Percentiles rank a stretch among this genome's conserved stretches.
phyloP scores from a whole-genome alignment of 371 early-diverging fungal species.

The Zancudomyces culisetae region DNA sequence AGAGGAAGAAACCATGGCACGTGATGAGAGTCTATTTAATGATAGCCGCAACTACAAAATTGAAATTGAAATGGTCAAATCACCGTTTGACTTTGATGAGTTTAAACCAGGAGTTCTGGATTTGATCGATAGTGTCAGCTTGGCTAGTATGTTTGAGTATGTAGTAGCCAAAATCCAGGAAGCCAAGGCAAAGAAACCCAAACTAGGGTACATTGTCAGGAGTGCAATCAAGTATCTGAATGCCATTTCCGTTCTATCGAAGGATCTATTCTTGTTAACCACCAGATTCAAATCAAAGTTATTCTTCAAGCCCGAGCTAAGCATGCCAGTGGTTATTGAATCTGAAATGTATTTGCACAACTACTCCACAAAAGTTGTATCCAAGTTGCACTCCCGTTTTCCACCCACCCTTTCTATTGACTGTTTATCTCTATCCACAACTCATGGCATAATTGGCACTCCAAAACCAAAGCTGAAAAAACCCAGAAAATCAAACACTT shows the following conservation, averaged over 20 bases:
- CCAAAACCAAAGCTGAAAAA: too few relatives aligned
- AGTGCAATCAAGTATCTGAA: not conserved
- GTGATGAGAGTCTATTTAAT: not conserved
- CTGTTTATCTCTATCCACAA: too few relatives aligned
- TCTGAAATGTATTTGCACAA: not conserved
- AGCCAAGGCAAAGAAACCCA: not conserved
- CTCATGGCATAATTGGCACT: too few relatives aligned
- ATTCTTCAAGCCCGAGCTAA: not conserved
- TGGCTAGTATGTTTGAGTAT: not conserved
- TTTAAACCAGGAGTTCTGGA: not conserved
- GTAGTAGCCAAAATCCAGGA: not conserved
- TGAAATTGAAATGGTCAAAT: not conserved
- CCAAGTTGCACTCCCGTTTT: not conserved
- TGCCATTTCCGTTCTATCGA: not conserved
- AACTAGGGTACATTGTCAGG: not conserved
- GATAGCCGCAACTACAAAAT: not conserved
- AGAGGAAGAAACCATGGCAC: not conserved
- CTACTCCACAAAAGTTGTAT: not conserved
- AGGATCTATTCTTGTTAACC: not conserved
- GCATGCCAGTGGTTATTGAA: not conserved
- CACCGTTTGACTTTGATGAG: not conserved
- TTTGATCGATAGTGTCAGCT: not conserved
- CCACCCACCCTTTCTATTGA: not conserved
- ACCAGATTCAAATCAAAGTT: not conserved
- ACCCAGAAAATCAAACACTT: too few relatives aligned